Base-by-base conservation (phyloP, 1,284 basidiomycete species). In the Sporisorium exsertum region DNA sequence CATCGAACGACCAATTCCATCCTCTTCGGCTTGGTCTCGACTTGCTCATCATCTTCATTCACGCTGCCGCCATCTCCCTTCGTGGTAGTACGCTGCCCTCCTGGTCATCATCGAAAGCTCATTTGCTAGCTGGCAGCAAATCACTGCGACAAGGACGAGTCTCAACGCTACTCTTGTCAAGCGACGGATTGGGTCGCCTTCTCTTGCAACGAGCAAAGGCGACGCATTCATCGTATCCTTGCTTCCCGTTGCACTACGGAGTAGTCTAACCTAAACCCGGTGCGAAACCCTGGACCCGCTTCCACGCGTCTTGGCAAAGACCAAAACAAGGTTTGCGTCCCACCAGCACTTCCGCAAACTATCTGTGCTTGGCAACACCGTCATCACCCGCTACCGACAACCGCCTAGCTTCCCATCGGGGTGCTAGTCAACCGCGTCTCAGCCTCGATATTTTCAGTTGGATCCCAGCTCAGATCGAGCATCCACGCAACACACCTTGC, bases 181-280 rank as follows among this genome's bases (percentile, higher is more conserved):
- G 16, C 1, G 32, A 24, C 50, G 50, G 16, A 2, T 18, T 29
- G 18, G 47, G 27, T 32, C 47, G 47, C 16, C 27, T 49, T 29
- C 26, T 43, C 18, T 10, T n/a, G 49, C n/a, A 22, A 10, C 27
- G n/a, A 52, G 50, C 32, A 51, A 22, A 50, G 29, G 49, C 49
- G 24, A 37, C 13, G 8, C 32, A 16, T 26, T 52, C 32, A 8
- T 52, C 50, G 10, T 20, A 32, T 10, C 40, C 8, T 37, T 54
- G 24, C 32, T 49, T 61, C 52, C 59, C 59, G 33, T 61, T 52
- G 43, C 51, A 47, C 51, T 42, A 49, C 59, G 59, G 42, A 61
- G 33, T 52, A 37, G 1, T 37, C 33, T 20, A 43, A 43, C 15
- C 40, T 20, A 4, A 40, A 40, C 37, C 18, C 26, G 24, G 9